Conservation (phyloP, 2,329 filamentous ascomycete species). For the Claviceps cyperi region DNA sequence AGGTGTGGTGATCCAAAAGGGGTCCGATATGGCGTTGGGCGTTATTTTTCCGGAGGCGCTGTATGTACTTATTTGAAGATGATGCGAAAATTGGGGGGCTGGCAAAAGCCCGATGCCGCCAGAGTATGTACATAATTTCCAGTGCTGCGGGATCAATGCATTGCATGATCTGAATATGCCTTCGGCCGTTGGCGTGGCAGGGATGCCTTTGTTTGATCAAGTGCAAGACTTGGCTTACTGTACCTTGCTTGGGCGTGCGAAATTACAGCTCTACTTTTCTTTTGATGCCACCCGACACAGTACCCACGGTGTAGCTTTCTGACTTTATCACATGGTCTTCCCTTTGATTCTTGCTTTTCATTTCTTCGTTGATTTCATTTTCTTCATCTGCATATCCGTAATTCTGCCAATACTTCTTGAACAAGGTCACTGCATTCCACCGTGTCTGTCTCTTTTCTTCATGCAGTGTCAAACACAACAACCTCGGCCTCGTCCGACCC, state of each 20-base stretch:
- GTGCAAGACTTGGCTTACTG: not conserved
- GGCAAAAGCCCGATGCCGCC: not conserved
- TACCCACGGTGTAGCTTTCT: too few species aligned
- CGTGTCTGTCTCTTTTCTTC: not conserved
- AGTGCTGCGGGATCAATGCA: not conserved
- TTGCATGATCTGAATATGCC: not conserved
- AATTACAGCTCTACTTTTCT: too few species aligned
- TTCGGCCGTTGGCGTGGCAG: not conserved
- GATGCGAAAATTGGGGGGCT: too few species aligned
- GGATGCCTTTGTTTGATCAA: not conserved
- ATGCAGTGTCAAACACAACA: constrained; percentile 48
- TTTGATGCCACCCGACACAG: too few species aligned
- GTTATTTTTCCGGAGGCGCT: too few species aligned
- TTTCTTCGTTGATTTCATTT: not conserved
- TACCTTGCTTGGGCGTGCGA: too few species aligned
- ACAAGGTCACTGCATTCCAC: not conserved
- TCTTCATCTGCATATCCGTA: too few species aligned
- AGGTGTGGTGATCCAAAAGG: too few species aligned
- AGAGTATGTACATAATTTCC: not conserved
- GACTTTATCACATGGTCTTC: too few species aligned
- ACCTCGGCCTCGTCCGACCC: constrained; percentile 56
- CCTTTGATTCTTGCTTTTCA: too few species aligned
- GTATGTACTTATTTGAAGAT: too few species aligned
- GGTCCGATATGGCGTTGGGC: too few species aligned
- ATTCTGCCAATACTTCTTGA: not conserved